phyloP scores from a whole-genome alignment of 2,329 filamentous ascomycete species.

The Hypoxylon sp. region DNA sequence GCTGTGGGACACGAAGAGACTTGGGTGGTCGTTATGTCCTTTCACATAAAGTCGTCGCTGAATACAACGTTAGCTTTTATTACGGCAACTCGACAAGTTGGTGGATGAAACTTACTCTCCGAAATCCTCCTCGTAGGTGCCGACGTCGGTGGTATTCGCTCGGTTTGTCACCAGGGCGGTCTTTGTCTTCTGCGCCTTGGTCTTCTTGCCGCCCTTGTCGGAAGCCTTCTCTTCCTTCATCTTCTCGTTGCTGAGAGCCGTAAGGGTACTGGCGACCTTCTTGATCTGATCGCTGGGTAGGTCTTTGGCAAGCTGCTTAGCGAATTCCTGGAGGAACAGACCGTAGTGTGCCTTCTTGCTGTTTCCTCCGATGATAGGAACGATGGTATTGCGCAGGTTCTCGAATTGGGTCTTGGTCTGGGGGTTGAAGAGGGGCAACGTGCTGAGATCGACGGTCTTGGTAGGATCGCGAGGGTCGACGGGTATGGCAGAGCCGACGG shows the following conservation, averaged over 20 bases:
- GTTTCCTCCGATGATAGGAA: slow-evolving; percentile 77
- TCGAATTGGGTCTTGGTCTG: slow-evolving; percentile 87
- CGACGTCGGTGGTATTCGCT: slow-evolving; percentile 72
- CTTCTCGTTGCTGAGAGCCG: slow-evolving; percentile 95
- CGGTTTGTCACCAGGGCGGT: slow-evolving; percentile 75
- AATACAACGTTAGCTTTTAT: slow-evolving; percentile 13
- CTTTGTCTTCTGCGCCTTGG: slow-evolving; percentile 96
- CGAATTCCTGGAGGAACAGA: slow-evolving; percentile 89
- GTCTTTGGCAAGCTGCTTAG: slow-evolving; percentile 86
- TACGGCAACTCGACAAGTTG: no score
- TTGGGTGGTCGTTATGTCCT: slow-evolving; percentile 21
- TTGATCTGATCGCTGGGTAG: slow-evolving; percentile 94
- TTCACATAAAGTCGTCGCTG: slow-evolving; percentile 80
- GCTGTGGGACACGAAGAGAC: slow-evolving; percentile 31
- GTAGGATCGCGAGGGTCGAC: slow-evolving; percentile 76
- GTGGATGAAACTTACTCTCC: slow-evolving; percentile 92
- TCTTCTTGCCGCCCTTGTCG: slow-evolving; percentile 96
- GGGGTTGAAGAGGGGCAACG: slow-evolving; percentile 87
- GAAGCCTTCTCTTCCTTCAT: slow-evolving; percentile 97
- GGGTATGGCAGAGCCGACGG: slow-evolving; percentile 71
- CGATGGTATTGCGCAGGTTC: slow-evolving; percentile 78
- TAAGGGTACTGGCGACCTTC: slow-evolving; percentile 88
- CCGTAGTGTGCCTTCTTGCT: slow-evolving; percentile 89
- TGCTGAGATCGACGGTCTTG: slow-evolving; percentile 81
- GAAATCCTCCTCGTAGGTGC: slow-evolving; percentile 82